Conservation (phyloP, 371 early-diverging fungal genomes). For the Lichtheimia ornata region DNA sequence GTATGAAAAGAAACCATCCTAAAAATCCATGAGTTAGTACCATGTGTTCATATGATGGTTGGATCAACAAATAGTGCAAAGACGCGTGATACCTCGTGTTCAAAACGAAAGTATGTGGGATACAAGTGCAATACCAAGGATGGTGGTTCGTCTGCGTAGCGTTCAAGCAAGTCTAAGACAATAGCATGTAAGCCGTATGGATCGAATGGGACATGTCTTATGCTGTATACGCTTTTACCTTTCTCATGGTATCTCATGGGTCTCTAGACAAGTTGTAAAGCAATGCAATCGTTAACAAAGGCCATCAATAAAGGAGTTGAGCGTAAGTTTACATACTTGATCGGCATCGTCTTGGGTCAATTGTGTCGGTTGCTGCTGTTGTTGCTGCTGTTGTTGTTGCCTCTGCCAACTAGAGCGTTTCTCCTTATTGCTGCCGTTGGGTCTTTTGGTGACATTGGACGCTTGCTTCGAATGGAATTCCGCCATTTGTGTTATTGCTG, state of each 20-base stretch:
- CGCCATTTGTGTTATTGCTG: slow-evolving; percentile 41
- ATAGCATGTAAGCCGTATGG: no score
- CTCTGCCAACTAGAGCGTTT: slow-evolving; percentile 10
- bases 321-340: slow-evolving; percentile 4
- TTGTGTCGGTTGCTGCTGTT: background rate
- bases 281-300: background rate
- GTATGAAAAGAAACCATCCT: slow-evolving; percentile 67
- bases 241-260: slow-evolving; percentile 19
- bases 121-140: slow-evolving; percentile 61
- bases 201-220: no score
- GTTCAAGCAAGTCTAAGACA: slow-evolving; percentile 40
- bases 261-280: slow-evolving; percentile 8
- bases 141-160: slow-evolving; percentile 47
- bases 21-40: background rate
- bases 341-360: background rate
- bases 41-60: no score
- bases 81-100: slow-evolving; percentile 50
- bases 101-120: slow-evolving; percentile 66
- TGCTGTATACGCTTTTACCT: slow-evolving; percentile 1
- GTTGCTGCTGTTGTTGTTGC: slow-evolving; percentile 13
- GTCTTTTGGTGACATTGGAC: slow-evolving; percentile 21
- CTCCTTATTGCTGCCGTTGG: slow-evolving; percentile 12
- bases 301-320: background rate
- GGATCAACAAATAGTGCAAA: background rate
- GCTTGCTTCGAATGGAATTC: slow-evolving; percentile 44